These are phyloP conservation scores for Cerrena zonata DNA, from an alignment of 1,284 basidiomycete species.

Conservation along the genomic window DNA sequence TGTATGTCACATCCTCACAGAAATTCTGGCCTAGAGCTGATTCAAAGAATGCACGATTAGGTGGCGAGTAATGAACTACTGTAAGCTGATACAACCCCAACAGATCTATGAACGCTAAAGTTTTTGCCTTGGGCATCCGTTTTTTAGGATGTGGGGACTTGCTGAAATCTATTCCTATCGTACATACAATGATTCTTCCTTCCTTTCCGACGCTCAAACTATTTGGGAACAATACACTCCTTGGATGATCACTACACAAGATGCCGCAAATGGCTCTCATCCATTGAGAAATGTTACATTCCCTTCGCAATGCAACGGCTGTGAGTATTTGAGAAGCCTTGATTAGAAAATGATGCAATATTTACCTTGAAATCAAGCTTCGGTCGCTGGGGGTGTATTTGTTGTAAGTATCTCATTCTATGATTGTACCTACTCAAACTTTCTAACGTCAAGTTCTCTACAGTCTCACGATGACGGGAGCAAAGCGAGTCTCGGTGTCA, in stretches of 20 bases:
- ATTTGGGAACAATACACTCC: slow-evolving; percentile 5
- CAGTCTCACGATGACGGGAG: slow-evolving; percentile 1
- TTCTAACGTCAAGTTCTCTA: too few relatives aligned
- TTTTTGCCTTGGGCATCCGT: too few relatives aligned
- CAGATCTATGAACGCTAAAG: too few relatives aligned
- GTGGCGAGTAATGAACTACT: too few relatives aligned
- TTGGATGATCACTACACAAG: background rate
- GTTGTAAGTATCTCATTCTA: background rate
- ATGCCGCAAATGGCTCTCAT: background rate
- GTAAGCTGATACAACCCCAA: too few relatives aligned
- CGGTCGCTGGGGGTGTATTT: slow-evolving; percentile 5
- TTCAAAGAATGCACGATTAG: too few relatives aligned
- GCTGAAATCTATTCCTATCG: slow-evolving; percentile 11
- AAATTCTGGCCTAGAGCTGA: too few relatives aligned
- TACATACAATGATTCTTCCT: slow-evolving; percentile 8
- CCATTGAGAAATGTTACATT: slow-evolving; percentile 1
- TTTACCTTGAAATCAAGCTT: background rate
- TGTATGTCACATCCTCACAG: too few relatives aligned
- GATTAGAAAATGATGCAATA: background rate
- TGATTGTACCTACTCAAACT: too few relatives aligned
- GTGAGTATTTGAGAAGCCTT: slow-evolving; percentile 5
- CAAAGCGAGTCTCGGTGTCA: slow-evolving; percentile 2
- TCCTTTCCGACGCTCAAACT: slow-evolving; percentile 6
- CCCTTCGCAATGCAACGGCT: background rate
- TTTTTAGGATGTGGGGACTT: slow-evolving; percentile 7